Base-by-base conservation (phyloP, 2,329 filamentous ascomycete genomes). In the Fusarium globosum region DNA sequence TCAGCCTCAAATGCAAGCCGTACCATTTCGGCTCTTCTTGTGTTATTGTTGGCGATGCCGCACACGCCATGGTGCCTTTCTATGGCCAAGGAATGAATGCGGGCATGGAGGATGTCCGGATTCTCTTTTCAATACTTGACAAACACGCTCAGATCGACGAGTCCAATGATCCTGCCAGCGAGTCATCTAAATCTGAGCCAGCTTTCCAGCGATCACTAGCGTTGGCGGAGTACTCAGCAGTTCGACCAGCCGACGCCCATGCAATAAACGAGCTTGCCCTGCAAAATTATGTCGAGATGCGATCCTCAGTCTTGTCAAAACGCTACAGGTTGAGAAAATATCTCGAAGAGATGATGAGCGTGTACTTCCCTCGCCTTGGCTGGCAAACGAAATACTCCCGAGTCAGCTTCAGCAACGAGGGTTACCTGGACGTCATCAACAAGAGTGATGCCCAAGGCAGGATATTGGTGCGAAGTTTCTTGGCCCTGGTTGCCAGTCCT, bases 1-100 rank as follows among this genome's bases (percentile, higher is more conserved):
- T 99, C 80, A 96, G 90, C 80, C 93, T 99, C 80, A 98, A 97
- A 83, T 98, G 95, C 84, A 89, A 89, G 23, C 96, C 96, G 0
- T 94, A 98, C 82, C 94, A 97, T 84, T 94, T 90, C 84, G 86
- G 84, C 56, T 90, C 90, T 30, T 93, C 91, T 1, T 94, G 89
- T 38, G 94, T 97, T 68, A 94, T 99, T 55, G 81, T 99, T 41
- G 96, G 96, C 66, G 96, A 99, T 80, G 95, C 96, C 13, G 95
- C 96, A 0, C 96, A 99, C 81, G 96, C 97, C 65, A 98, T 99
- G 92, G 95, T 99, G 0, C 96, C 96, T 0, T 99, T 99, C 83
- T 99, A 98, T 81, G 96, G 96, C 0, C 96, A 99, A 82, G 96
- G 96, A 42, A 97, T 99, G 91, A 99, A 99, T 79, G 93, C 96